Evolutionary conservation across 768 basidiomycete species (phyloP).

Genomic region (Pleurotus salmoneostramineus): DNA sequence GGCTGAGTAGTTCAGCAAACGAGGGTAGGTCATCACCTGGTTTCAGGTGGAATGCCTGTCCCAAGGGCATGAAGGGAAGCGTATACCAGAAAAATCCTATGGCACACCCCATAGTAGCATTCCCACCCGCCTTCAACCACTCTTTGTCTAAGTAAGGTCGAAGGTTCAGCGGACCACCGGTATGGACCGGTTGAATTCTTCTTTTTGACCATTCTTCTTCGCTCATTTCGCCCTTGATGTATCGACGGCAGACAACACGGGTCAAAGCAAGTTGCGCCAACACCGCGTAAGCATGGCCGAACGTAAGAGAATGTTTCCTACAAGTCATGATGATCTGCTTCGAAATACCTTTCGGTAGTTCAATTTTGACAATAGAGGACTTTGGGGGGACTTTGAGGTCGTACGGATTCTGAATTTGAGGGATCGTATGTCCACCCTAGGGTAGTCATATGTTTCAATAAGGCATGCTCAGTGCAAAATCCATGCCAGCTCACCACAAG

Average conservation of each 20-base stretch:
- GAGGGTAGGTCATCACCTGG: conserved; percentile 35
- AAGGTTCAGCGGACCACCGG: conserved; percentile 45
- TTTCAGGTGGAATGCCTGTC: conserved; percentile 18
- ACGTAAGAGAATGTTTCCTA: conserved; percentile 37
- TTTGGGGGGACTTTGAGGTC: background rate
- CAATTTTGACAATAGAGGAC: background rate
- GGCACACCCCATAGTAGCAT: conserved; percentile 34
- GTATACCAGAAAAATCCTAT: conserved; percentile 39
- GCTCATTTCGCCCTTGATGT: conserved; percentile 42
- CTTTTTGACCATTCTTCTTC: conserved; percentile 51
- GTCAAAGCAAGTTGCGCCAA: conserved; percentile 51
- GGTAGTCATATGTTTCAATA: background rate
- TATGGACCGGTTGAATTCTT: conserved; percentile 43
- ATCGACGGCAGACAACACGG: conserved; percentile 44
- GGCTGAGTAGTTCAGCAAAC: conserved; percentile 37
- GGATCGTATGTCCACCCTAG: conserved; percentile 58
- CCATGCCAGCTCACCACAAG: conserved; percentile 25
- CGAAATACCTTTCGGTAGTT: background rate
- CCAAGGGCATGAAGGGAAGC: conserved; percentile 46
- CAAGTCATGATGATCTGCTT: conserved; percentile 23
- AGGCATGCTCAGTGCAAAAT: background rate
- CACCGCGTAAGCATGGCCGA: conserved; percentile 46
- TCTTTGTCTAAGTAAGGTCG: conserved; percentile 43
- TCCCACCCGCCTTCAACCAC: conserved; percentile 45
- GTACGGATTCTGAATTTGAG: conserved; percentile 14